Conservation (phyloP, 2,329 filamentous ascomycete genomes). For the Alternaria solani region DNA sequence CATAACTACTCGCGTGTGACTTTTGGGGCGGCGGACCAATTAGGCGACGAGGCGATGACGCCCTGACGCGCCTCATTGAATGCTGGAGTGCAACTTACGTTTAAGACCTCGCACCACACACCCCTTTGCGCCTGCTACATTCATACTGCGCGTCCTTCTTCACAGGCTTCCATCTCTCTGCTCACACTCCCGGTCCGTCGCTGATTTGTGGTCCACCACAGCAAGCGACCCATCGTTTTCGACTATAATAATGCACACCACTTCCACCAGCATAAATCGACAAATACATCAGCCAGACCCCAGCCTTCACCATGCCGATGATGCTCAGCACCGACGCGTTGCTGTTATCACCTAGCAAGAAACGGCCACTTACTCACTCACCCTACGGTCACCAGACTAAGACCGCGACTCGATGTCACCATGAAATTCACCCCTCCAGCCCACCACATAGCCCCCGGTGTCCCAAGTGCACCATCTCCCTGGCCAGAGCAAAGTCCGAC, state of each 20-base stretch:
- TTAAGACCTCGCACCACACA: slow-evolving; percentile 21
- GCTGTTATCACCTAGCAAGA: slow-evolving; percentile 4
- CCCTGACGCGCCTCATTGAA: slow-evolving; percentile 21
- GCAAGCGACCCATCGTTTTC: slow-evolving; percentile 18
- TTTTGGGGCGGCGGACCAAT: slow-evolving; percentile 22
- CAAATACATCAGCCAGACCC: slow-evolving; percentile 17
- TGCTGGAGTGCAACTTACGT: slow-evolving; percentile 19
- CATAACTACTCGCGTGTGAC: slow-evolving; percentile 29
- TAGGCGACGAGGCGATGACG: slow-evolving; percentile 18
- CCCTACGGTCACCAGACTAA: slow-evolving; percentile 19
- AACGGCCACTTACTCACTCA: slow-evolving; percentile 4
- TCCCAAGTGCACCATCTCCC: slow-evolving; percentile 22
- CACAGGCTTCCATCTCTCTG: slow-evolving; percentile 4
- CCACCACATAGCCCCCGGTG: slow-evolving; percentile 30
- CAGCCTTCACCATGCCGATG: slow-evolving; percentile 15
- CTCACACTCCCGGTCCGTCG: slow-evolving; percentile 5
- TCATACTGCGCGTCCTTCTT: slow-evolving; percentile 2
- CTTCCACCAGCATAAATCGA: slow-evolving; percentile 16
- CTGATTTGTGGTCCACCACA: slow-evolving; percentile 22
- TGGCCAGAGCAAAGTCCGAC: slow-evolving; percentile 26
- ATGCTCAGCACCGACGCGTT: slow-evolving; percentile 11
- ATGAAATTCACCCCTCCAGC: slow-evolving; percentile 32
- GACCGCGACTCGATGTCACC: slow-evolving; percentile 32
- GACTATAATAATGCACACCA: slow-evolving; percentile 22
- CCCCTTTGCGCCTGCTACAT: slow-evolving; percentile 8